Percentiles rank a stretch among this genome's conserved stretches.
Conservation (phyloP, 345 rosid genomes). For the Brassica napus region DNA sequence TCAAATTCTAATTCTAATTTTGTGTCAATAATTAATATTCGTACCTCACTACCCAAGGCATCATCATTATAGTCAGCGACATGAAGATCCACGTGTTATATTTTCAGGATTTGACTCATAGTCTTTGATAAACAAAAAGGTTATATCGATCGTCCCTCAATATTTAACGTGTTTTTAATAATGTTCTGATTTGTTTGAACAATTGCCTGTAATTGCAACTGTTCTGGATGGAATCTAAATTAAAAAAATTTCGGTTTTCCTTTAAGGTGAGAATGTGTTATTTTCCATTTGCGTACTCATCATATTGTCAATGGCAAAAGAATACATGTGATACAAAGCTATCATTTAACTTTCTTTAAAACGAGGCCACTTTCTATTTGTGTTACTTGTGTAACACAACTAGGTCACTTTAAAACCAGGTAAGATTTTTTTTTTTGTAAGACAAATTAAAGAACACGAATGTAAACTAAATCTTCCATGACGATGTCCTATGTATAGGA, state of each 20-base stretch:
- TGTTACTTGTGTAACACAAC: background rate
- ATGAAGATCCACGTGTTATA: constrained; percentile 2
- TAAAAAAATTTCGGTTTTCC: background rate
- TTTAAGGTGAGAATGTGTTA: constrained; percentile 1
- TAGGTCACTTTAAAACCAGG: background rate
- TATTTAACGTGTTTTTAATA: background rate
- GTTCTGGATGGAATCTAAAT: constrained; percentile 1
- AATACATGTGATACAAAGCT: background rate
- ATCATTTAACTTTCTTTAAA: background rate
- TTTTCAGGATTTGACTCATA: constrained; percentile 1
- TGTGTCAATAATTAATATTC: constrained; percentile 26
- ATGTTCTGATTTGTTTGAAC: background rate
- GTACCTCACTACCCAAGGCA: constrained; percentile 18
- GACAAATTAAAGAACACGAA: background rate
- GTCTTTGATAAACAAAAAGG: background rate
- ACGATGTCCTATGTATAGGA: background rate
- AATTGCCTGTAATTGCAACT: background rate
- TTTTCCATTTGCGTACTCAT: constrained; percentile 4
- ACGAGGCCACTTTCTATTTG: background rate
- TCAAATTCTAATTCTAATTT: constrained; percentile 14
- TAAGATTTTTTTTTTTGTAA: background rate
- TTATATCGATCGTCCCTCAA: background rate
- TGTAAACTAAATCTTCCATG: background rate
- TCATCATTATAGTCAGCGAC: background rate
- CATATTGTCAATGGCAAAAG: background rate